Base-by-base conservation (phyloP, 768 basidiomycete genomes). In the Trametes cubensis region DNA sequence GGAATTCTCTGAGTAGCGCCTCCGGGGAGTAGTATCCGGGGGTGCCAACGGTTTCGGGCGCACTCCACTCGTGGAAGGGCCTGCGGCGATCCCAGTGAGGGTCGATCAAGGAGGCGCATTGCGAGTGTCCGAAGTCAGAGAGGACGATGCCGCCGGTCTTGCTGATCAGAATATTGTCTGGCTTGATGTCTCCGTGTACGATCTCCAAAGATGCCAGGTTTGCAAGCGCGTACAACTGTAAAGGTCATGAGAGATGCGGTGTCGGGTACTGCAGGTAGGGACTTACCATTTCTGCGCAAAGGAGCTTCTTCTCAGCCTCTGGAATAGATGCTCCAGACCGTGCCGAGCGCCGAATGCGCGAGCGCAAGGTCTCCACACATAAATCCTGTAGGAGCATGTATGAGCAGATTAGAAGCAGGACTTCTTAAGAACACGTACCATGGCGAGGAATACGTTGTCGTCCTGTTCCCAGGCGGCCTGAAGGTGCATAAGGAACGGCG, bases 11-110 rank as follows among this genome's bases (percentile, higher is more conserved):
- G 38, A 74, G 72, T 18, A 82, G 73, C 14, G 81, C 76, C 69
- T 82, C 80, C 0, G 81, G 81, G 2, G 81, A 77, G 21, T 78
- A 71, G 61, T 79, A 78, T 57, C 77, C 78, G 0, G 77, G 73
- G 14, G 78, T 78, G 0, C 77, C 78, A 10, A 72, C 72, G 45
- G 66, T 23, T 26, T 76, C 70, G 6, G 40, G 41, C 11, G 40
- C 42, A 38, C 6, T 2, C 57, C 57, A 59, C 8, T 42, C 39
- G 17, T 45, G 18, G 57, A 59, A 58, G 21, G 48, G 34, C 17
- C 6, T 13, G 26, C 17, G 4, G 17, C 20, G 25, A 14, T 42
- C 23, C 42, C 15, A 52, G 59, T 66, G 55, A 21, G 50, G 20
- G 44, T 47, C 46, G 42, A 6, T 44, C 55, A 21, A 40, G 42